Percentiles rank a stretch among this genome's conserved stretches.
phyloP scores from a whole-genome alignment of 2,329 filamentous ascomycete species.

The Nigrograna mackinnonii region DNA sequence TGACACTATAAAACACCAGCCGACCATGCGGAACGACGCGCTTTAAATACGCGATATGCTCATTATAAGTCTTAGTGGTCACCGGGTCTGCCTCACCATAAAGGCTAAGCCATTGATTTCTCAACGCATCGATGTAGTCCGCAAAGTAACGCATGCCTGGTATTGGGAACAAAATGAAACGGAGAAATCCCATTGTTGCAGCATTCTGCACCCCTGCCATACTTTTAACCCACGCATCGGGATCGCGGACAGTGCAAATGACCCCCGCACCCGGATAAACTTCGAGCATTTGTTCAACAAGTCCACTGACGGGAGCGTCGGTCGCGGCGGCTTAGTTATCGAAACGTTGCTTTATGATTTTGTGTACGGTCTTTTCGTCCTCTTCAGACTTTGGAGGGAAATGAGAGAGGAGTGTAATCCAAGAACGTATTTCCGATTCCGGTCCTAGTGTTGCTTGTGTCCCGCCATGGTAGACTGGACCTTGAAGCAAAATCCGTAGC shows the following conservation, averaged over 20 bases:
- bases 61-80: constrained; percentile 7
- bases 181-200: constrained; percentile 15
- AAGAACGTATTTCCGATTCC: constrained; percentile 15
- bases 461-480: constrained; percentile 55
- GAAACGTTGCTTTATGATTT: constrained; percentile 12
- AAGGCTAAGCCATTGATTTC: constrained; percentile 11
- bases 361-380: constrained; percentile 5
- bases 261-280: constrained; percentile 56
- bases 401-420: constrained; percentile 26
- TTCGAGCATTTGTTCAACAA: constrained; percentile 51
- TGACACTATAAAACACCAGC: constrained; percentile 21
- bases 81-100: constrained; percentile 11
- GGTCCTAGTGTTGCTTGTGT: constrained; percentile 38
- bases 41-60: constrained; percentile 18
- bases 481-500: constrained; percentile 51
- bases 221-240: constrained; percentile 24
- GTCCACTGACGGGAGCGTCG: constrained; percentile 47
- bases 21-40: constrained; percentile 16
- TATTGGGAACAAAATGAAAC: constrained; percentile 19
- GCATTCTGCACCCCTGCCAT: constrained; percentile 8
- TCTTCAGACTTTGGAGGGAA: constrained; percentile 8
- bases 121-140: constrained; percentile 16
- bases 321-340: constrained; percentile 53
- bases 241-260: constrained; percentile 34
- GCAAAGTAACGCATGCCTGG: constrained; percentile 21